Evolutionary conservation across 768 basidiomycete species (phyloP).

Genomic region (Serendipita indica): DNA sequence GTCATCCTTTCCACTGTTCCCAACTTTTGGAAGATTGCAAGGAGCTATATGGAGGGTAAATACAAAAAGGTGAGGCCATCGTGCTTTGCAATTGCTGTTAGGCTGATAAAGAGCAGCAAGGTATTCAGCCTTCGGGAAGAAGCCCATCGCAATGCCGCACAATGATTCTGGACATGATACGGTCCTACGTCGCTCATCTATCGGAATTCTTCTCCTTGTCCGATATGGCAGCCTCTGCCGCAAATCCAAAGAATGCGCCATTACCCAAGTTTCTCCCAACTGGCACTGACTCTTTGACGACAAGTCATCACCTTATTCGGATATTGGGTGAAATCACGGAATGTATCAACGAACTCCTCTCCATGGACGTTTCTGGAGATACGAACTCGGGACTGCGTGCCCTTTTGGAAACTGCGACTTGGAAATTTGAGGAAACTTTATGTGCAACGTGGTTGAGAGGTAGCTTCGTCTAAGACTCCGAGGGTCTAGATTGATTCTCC

Average conservation of each 20-base stretch:
- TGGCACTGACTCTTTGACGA: constrained; percentile 69
- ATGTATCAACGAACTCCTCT: constrained; percentile 61
- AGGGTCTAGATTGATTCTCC: constrained; percentile 6
- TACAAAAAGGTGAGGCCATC: constrained; percentile 56
- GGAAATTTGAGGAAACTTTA: constrained; percentile 58
- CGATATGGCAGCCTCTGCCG: constrained; percentile 52
- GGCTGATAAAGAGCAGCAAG: constrained; percentile 17
- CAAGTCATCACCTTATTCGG: constrained; percentile 63
- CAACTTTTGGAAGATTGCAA: constrained; percentile 87
- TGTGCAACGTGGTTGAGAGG: constrained; percentile 72
- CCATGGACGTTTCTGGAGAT: constrained; percentile 71
- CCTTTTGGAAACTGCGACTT: constrained; percentile 1
- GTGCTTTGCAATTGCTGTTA: neutral
- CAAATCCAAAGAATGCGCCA: constrained; percentile 21
- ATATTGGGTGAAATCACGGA: constrained; percentile 79
- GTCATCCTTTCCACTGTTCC: constrained; percentile 71
- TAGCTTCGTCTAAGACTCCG: constrained; percentile 25
- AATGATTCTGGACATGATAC: constrained; percentile 80
- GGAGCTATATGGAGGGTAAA: constrained; percentile 83
- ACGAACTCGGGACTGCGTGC: constrained; percentile 24
- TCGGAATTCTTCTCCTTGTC: constrained; percentile 79
- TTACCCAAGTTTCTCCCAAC: constrained; percentile 47
- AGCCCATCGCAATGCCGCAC: constrained; percentile 70
- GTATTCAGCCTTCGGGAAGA: constrained; percentile 40
- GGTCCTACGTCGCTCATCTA: constrained; percentile 67